Base-by-base conservation (phyloP, 139 green algal species). In the Tetraselmis chui region DNA sequence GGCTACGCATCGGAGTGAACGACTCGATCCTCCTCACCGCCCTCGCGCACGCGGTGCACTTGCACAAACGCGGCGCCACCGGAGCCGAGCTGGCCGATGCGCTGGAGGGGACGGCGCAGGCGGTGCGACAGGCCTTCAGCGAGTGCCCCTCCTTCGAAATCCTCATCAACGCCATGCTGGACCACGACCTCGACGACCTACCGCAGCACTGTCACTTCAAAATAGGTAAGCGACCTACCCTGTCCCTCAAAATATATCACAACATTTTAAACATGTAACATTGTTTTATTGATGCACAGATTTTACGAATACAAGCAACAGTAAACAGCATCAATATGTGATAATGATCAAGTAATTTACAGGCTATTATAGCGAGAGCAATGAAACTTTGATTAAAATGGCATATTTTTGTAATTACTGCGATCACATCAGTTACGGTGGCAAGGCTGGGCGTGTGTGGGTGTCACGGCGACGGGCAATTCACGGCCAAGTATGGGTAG, bases 1-100 rank as follows among this genome's bases (percentile, higher is more conserved):
- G 98, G 92, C 91, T 99, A 81, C 93, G 96, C 77, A 99, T 99
- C 76, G 96, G 96, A 0, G 92, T 98, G 29, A 95, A 93, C 26
- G 96, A 98, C 87, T 93, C 99, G 89, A 96, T 92, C 1, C 92
- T 99, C 81, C 88, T 98, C 76, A 83, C 90, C 30, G 91, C 94
- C 1, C 88, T 99, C n/a, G 93, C 92, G n/a, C 95, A 98, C 76
- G 95, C 95, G 24, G 86, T 88, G 58, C 80, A 91, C 30, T 83
- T 98, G 78, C 87, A 96, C 75, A 76, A 83, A 5, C 84, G 91
- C 28, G 89, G 84, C 32, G 81, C 32, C 78, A 23, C 30, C 74
- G 74, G 76, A 22, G 29, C 58, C 26, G 67, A 29, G 29, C 87
- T 97, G 75, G 94, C 94, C 23, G 87, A 91, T 22, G 59, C 76